phyloP scores from a whole-genome alignment of 2,329 filamentous ascomycete species.

The Biscogniauxia marginata region DNA sequence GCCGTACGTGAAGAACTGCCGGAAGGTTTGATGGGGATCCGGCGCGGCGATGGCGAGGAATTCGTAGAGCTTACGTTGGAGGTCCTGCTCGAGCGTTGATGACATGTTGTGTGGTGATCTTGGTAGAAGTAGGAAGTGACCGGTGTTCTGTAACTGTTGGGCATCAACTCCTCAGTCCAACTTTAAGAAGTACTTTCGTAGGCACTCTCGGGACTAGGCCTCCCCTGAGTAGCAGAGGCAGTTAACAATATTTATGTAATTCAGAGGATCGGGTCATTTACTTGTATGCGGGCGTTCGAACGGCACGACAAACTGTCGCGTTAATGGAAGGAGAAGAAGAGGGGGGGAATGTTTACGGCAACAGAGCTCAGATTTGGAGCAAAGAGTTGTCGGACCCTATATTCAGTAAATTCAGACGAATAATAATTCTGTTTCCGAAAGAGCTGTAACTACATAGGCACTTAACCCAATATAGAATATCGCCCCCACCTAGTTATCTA shows the following conservation, averaged over 20 bases:
- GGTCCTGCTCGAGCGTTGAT: neutral
- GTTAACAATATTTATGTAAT: neutral
- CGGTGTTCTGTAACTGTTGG: neutral
- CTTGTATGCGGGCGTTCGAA: neutral
- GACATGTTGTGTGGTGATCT: neutral
- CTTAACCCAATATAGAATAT: neutral
- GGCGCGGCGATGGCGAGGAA: neutral
- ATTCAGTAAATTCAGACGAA: neutral
- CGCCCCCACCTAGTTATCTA: too few relatives aligned
- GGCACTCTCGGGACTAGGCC: neutral
- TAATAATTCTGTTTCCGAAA: neutral
- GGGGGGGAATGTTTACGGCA: too few relatives aligned
- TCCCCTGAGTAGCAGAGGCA: neutral
- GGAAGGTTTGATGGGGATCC: neutral
- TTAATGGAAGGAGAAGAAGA: neutral
- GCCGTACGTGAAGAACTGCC: constrained; percentile 1
- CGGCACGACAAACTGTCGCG: neutral
- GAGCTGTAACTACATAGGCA: neutral
- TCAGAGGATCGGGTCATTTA: neutral
- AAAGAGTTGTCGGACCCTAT: neutral
- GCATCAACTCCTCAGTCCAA: neutral
- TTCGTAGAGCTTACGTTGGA: neutral
- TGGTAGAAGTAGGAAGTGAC: neutral
- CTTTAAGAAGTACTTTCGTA: neutral
- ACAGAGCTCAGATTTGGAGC: neutral